Evolutionary conservation across 441 rosid genomes (phyloP).

Genomic region (Aquilaria agallochum): DNA sequence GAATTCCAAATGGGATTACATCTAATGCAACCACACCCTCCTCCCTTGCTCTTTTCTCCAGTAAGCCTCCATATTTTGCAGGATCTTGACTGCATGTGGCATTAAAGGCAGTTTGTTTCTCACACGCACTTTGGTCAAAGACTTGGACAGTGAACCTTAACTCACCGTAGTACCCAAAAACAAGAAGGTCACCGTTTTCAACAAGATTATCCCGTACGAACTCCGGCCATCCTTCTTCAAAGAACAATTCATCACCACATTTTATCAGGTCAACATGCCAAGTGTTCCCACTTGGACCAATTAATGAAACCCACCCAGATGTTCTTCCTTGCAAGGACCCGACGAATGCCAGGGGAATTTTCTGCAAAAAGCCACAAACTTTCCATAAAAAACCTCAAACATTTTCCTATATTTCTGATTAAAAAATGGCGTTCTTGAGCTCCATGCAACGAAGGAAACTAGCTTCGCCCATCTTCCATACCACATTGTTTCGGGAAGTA

Average conservation of each 20-base stretch:
- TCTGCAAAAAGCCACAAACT: slow-evolving; percentile 27
- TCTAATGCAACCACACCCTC: slow-evolving; percentile 22
- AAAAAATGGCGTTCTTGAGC: no score
- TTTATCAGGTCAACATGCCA: slow-evolving; percentile 40
- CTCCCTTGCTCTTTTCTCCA: slow-evolving; percentile 34
- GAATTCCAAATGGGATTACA: slow-evolving; percentile 13
- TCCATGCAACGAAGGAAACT: neutral
- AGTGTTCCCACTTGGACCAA: slow-evolving; percentile 50
- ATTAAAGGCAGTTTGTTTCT: slow-evolving; percentile 46
- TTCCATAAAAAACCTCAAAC: slow-evolving; percentile 1
- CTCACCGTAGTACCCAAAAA: slow-evolving; percentile 50
- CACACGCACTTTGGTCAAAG: slow-evolving; percentile 42
- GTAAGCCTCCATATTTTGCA: slow-evolving; percentile 13
- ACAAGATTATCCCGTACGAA: slow-evolving; percentile 41
- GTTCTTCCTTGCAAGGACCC: slow-evolving; percentile 36
- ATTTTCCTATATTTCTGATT: neutral
- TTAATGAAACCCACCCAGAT: slow-evolving; percentile 35
- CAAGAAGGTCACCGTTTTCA: slow-evolving; percentile 41
- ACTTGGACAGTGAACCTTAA: slow-evolving; percentile 46
- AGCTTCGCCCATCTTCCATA: neutral
- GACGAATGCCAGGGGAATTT: slow-evolving; percentile 37
- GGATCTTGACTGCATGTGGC: slow-evolving; percentile 30
- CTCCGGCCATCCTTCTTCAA: slow-evolving; percentile 40
- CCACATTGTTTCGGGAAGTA: neutral
- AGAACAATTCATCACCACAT: slow-evolving; percentile 25